A percentile compares a stretch with the other conserved stretches of the same genome.
Evolutionary conservation across 371 early-diverging fungal species (phyloP).

Genomic region (Chytridiales sp.): DNA sequence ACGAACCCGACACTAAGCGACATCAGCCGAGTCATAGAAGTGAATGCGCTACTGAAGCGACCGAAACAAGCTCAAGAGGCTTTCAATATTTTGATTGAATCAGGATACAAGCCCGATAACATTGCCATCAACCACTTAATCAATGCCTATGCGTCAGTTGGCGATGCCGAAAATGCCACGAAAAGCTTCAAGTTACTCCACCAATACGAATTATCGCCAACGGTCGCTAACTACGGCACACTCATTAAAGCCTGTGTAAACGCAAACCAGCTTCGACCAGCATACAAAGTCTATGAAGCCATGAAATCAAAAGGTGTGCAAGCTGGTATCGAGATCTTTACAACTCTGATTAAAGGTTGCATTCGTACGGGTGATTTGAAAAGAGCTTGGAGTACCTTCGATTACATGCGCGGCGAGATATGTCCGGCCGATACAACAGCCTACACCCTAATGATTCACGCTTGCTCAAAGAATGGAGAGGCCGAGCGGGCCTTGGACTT

Average conservation of each 20-base stretch:
- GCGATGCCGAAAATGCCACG: slow-evolving; percentile 61
- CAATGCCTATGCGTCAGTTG: slow-evolving; percentile 73
- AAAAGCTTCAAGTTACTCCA: slow-evolving; percentile 45
- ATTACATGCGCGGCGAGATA: slow-evolving; percentile 79
- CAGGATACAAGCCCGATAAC: slow-evolving; percentile 63
- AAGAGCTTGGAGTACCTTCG: slow-evolving; percentile 89
- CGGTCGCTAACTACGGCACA: slow-evolving; percentile 64
- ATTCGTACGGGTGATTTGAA: slow-evolving; percentile 63
- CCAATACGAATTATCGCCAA: slow-evolving; percentile 54
- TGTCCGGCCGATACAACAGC: slow-evolving; percentile 74
- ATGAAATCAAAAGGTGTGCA: slow-evolving; percentile 58
- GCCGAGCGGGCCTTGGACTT: slow-evolving; percentile 80
- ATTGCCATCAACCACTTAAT: slow-evolving; percentile 73
- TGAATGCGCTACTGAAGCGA: slow-evolving; percentile 68
- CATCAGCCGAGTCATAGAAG: slow-evolving; percentile 68
- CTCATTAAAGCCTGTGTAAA: slow-evolving; percentile 71
- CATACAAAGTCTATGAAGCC: slow-evolving; percentile 68
- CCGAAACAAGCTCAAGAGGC: slow-evolving; percentile 69
- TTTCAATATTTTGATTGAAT: slow-evolving; percentile 61
- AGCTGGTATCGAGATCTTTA: slow-evolving; percentile 62
- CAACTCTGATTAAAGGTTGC: slow-evolving; percentile 80
- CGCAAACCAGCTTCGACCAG: slow-evolving; percentile 61
- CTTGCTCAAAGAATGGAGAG: slow-evolving; percentile 77
- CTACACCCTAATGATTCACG: slow-evolving; percentile 87
- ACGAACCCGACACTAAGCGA: background rate